phyloP scores from a whole-genome alignment of 257 asterid genomes.

The Plantago elongata region DNA sequence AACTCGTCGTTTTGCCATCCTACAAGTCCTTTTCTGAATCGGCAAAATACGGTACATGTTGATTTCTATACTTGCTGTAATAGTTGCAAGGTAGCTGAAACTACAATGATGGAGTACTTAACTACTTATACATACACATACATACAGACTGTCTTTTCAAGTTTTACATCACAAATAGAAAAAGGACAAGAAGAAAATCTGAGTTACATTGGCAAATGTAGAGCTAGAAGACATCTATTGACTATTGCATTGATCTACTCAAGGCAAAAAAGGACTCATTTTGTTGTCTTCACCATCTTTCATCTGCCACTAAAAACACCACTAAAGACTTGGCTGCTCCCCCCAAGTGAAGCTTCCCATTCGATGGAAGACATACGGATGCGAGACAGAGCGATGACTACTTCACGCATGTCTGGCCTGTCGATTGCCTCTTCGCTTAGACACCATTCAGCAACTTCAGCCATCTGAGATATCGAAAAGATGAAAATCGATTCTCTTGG shows the following conservation, averaged over 20 bases:
- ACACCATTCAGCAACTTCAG: conserved; percentile 72
- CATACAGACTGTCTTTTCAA: too few species aligned
- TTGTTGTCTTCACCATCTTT: conserved; percentile 1
- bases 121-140: too few species aligned
- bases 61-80: background rate
- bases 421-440: conserved; percentile 64
- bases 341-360: conserved; percentile 92
- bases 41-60: background rate
- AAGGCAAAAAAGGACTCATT: background rate
- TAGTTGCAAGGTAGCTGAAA: too few species aligned
- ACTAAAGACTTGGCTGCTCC: conserved; percentile 70
- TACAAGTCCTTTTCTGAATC: too few species aligned
- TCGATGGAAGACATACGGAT: conserved; percentile 61
- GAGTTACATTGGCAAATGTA: background rate
- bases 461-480: conserved; percentile 43
- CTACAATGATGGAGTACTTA: too few species aligned
- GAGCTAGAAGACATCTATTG: background rate
- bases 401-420: conserved; percentile 80
- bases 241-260: too few species aligned
- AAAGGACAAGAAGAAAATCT: background rate
- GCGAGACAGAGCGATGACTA: conserved; percentile 52
- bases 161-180: background rate
- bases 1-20: too few species aligned
- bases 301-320: conserved; percentile 66
- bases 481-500: background rate